Evolutionary conservation across 352 stramenopile species (phyloP).

Genomic region (Phytophthora boehmeriae): DNA sequence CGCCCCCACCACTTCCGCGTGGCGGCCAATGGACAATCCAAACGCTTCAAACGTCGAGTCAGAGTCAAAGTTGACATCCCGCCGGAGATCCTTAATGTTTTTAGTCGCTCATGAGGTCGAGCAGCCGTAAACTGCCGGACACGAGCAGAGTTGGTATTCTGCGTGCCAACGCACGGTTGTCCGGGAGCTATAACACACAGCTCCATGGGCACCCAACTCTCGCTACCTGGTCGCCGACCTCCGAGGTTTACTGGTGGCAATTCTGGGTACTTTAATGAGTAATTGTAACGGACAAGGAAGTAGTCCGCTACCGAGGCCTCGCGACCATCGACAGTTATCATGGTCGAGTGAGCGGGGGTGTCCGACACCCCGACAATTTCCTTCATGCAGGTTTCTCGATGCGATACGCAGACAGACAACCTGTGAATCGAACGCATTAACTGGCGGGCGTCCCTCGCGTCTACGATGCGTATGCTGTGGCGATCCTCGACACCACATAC

Average conservation of each 20-base stretch:
- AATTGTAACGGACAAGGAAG: conserved; percentile 31
- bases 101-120: background rate
- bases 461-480: conserved; percentile 27
- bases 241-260: conserved; percentile 71
- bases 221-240: conserved; percentile 24
- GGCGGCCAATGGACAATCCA: conserved; percentile 47
- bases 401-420: background rate
- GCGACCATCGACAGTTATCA: background rate
- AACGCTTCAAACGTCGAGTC: conserved; percentile 60
- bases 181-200: conserved; percentile 61
- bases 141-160: conserved; percentile 68
- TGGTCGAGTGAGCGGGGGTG: background rate
- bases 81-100: background rate
- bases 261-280: conserved; percentile 43
- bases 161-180: conserved; percentile 60
- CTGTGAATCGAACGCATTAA: conserved; percentile 23
- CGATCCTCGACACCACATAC: conserved; percentile 22
- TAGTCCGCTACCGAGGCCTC: background rate
- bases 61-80: background rate
- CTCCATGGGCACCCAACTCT: conserved; percentile 75
- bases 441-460: conserved; percentile 19
- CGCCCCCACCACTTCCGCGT: conserved; percentile 41
- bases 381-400: background rate
- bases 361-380: background rate
- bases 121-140: conserved; percentile 58